Base-by-base conservation (phyloP, 2,329 filamentous ascomycete genomes). In the Clarireedia paspali region DNA sequence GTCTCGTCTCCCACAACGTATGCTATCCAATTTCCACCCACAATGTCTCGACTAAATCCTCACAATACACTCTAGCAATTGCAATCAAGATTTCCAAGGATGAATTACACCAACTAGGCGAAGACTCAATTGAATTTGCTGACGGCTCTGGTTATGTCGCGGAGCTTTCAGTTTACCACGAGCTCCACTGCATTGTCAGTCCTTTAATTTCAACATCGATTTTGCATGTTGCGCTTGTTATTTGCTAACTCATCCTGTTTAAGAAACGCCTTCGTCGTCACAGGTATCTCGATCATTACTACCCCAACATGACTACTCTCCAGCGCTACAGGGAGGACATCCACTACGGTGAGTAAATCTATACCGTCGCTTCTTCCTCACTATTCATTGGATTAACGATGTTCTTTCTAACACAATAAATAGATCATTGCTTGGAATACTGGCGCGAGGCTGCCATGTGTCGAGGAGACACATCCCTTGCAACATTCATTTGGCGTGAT, bases 41-140 rank as follows among this genome's bases (percentile, higher is more conserved):
- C 30, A 26, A 3, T 48, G 55, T 52, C 30, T 20, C 10, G 10
- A 12, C 38, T 7, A 56, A 15, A 26, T 14, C 12, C 23, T 14
- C 27, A 17, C 4, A 34, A 42, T 12, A 20, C 39, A n/a, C 17
- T 42, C 39, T 39, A 57, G 55, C 55, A 23, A 49, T 57, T 38
- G 46, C 44, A 27, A 57, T 57, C 20, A 53, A 47, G 24, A 50
- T 57, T 48, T 96, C 91, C 0, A 85, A 96, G 64, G 88, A 91
- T 5, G 92, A 97, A 71, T 77, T 97, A 53, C 88, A 89, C 67
- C 74, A 84, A 65, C 77, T 96, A 10, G 30, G 54, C 20, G 34
- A 57, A 17, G 40, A 51, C 15, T 57, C 51, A 14, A 50, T 57
- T 20, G 46, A 47, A 15, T 38, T 56, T 20, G 14, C 24, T 26